phyloP scores from a whole-genome alignment of 2,329 filamentous ascomycete species.

The Rugonectria rugulosa region DNA sequence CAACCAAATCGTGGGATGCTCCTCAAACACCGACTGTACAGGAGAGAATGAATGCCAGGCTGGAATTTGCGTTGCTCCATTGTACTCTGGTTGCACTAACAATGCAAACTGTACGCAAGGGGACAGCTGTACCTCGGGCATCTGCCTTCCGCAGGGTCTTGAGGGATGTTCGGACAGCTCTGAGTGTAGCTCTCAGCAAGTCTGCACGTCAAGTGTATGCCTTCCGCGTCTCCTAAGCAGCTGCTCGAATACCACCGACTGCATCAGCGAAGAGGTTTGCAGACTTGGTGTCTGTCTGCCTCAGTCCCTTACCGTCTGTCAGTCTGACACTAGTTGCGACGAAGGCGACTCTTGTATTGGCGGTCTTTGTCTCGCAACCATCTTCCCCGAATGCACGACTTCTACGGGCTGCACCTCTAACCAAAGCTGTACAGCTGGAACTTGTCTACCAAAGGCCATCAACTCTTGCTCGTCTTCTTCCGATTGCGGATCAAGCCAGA shows the following conservation, averaged over 20 bases:
- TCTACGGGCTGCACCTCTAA: neutral
- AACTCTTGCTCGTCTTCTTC: neutral
- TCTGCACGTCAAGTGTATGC: conserved; percentile 7
- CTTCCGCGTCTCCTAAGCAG: conserved; percentile 5
- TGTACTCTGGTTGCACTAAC: conserved; percentile 3
- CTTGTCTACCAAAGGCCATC: neutral
- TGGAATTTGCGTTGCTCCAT: conserved; percentile 10
- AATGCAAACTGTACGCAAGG: conserved; percentile 6
- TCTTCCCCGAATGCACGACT: conserved; percentile 1
- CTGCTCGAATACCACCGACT: conserved; percentile 7
- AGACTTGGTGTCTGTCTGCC: conserved; percentile 13
- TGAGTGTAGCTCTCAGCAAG: neutral
- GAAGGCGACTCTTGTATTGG: conserved; percentile 9
- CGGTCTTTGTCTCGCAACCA: conserved; percentile 4
- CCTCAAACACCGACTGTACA: conserved; percentile 4
- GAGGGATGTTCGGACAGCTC: neutral
- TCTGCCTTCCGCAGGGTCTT: conserved; percentile 7
- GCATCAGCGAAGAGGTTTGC: neutral
- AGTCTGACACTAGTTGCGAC: neutral
- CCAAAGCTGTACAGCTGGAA: neutral
- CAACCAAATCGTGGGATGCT: neutral
- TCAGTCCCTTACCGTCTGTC: neutral
- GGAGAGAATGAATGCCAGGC: conserved; percentile 5
- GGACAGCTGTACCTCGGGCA: conserved; percentile 2
- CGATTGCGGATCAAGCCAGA: neutral